Evolutionary conservation across 2,329 filamentous ascomycete genomes (phyloP).

Genomic region (Aspergillus sp.): DNA sequence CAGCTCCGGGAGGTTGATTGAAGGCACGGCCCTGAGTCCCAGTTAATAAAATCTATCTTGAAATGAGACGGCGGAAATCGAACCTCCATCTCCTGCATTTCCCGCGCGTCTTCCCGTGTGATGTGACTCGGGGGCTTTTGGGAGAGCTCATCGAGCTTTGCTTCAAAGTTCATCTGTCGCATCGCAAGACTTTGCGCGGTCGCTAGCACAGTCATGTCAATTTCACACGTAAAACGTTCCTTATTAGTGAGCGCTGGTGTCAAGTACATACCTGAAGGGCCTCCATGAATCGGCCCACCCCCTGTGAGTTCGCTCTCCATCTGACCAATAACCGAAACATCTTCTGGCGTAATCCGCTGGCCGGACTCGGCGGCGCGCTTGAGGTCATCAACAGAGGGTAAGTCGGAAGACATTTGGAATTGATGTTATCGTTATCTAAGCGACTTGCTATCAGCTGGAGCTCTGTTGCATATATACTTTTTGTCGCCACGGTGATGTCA

Average conservation of each 20-base stretch:
- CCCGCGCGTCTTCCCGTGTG: constrained; percentile 37
- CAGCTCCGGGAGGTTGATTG: constrained; percentile 35
- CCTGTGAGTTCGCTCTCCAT: constrained; percentile 39
- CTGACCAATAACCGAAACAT: constrained; percentile 38
- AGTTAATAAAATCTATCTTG: constrained; percentile 22
- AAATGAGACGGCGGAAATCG: neutral
- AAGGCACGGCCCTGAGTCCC: constrained; percentile 38
- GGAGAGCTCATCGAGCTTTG: constrained; percentile 35
- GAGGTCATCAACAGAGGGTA: constrained; percentile 31
- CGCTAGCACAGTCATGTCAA: constrained; percentile 22
- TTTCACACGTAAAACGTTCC: too few relatives aligned
- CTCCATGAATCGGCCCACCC: constrained; percentile 35
- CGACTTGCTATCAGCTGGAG: too few relatives aligned
- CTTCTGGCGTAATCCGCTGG: constrained; percentile 38
- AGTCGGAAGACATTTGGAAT: constrained; percentile 12
- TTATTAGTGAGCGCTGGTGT: too few relatives aligned
- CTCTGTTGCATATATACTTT: neutral
- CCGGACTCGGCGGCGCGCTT: constrained; percentile 37
- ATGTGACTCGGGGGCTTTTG: constrained; percentile 39
- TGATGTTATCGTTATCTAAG: neutral
- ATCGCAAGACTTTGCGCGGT: constrained; percentile 40
- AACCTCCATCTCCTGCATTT: constrained; percentile 36
- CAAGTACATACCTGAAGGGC: constrained; percentile 35
- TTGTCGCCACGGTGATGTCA: constrained; percentile 11
- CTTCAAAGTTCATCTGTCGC: constrained; percentile 41